Conservation (phyloP, 176 grass and related monocot species). For the Bromus sterilis region DNA sequence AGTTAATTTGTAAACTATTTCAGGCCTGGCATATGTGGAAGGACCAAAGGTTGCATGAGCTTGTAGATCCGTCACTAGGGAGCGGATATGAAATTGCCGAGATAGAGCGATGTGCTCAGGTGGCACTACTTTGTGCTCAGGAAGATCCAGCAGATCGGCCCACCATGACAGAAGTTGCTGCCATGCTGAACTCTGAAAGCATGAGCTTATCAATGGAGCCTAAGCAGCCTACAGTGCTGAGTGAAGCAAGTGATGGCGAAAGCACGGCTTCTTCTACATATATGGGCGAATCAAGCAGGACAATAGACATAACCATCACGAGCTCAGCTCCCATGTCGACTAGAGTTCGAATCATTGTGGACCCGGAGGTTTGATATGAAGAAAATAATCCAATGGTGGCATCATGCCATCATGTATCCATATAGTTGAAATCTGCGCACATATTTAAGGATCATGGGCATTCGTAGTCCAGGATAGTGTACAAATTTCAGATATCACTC, state of each 20-base stretch:
- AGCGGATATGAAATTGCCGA: not conserved
- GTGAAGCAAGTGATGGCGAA: not conserved
- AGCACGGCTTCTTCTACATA: not conserved
- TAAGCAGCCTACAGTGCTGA: not conserved
- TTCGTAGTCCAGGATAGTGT: no score
- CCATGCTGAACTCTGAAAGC: constrained; percentile 8
- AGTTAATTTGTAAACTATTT: not conserved
- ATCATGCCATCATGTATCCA: no score
- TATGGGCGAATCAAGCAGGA: constrained; percentile 6
- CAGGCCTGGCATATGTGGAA: constrained; percentile 37
- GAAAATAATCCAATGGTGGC: not conserved
- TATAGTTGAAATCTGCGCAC: no score
- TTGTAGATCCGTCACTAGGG: constrained; percentile 25
- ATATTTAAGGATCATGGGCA: no score
- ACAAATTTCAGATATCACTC: no score
- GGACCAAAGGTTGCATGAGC: constrained; percentile 9
- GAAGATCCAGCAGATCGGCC: constrained; percentile 29
- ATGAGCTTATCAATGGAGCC: not conserved
- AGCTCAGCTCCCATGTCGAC: constrained; percentile 14
- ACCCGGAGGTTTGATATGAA: not conserved
- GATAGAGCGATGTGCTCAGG: not conserved
- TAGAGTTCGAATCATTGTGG: constrained; percentile 2
- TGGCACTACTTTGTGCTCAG: constrained; percentile 36
- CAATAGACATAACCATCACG: constrained; percentile 21
- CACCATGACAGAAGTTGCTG: constrained; percentile 25